Conservation (phyloP, 768 basidiomycete genomes). For the Leccinellum rugosiceps region DNA sequence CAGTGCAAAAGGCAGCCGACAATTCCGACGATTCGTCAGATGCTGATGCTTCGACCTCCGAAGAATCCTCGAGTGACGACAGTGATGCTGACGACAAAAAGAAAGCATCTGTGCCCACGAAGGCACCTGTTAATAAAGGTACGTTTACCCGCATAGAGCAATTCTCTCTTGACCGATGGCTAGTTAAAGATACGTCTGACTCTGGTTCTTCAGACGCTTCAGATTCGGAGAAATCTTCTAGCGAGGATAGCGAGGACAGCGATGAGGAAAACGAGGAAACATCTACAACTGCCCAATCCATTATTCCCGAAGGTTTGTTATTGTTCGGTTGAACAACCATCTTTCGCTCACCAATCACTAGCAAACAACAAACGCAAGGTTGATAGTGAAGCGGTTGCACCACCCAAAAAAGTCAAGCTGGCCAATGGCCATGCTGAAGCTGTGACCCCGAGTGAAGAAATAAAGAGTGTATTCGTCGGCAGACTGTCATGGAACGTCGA, state of each 20-base stretch:
- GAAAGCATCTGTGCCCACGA: slow-evolving; percentile 15
- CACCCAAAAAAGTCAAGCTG: slow-evolving; percentile 82
- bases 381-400: slow-evolving; percentile 52
- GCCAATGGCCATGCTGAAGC: slow-evolving; percentile 45
- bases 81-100: not conserved
- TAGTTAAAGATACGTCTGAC: not conserved
- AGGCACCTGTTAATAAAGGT: not conserved
- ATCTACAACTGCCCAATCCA: slow-evolving; percentile 41
- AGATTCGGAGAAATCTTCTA: slow-evolving; percentile 12
- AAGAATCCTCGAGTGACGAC: slow-evolving; percentile 14
- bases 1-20: slow-evolving; percentile 5
- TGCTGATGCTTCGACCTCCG: slow-evolving; percentile 5
- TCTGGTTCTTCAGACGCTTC: slow-evolving; percentile 11
- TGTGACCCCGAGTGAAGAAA: slow-evolving; percentile 40
- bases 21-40: slow-evolving; percentile 2
- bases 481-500: slow-evolving; percentile 95
- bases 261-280: slow-evolving; percentile 3
- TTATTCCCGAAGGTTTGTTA: slow-evolving; percentile 38
- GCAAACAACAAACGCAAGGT: slow-evolving; percentile 76
- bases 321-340: not conserved
- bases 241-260: not conserved
- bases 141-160: not conserved
- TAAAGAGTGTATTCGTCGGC: slow-evolving; percentile 85
- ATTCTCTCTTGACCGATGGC: not conserved
- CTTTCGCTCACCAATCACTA: slow-evolving; percentile 1